Base-by-base conservation (phyloP, 768 basidiomycete genomes). In the Termitomyces sp. region DNA sequence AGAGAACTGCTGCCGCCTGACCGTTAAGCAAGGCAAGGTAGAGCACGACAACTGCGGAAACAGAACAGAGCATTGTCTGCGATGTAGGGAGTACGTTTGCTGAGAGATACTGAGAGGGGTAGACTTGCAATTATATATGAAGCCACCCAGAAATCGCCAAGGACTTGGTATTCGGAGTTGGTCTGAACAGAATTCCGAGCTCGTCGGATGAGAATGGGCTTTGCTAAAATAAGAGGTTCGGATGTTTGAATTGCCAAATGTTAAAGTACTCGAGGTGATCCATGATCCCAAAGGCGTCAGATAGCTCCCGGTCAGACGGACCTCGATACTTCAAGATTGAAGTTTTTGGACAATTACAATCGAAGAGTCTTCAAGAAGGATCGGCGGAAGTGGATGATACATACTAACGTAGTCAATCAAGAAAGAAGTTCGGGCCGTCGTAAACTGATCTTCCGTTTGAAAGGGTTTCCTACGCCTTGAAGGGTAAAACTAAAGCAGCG, bases 1-100 rank as follows among this genome's bases (percentile, higher is more conserved):
- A 62, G 55, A 22, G 40, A 11, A 62, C 49, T 20, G 61, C 61
- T 2, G 33, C 49, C 26, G 46, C 47, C 44, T 49, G 53, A 2
- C 48, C 14, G 22, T 30, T 40, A 32, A 53, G 24, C 45, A 58
- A 46, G 14, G 52, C 33, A 41, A 59, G 28, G 45, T 50, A 50
- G 5, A 62, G 46, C 41, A 32, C 35, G 20, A 35, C 32, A 26
- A 41, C 20, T 35, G 43, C 2, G 8, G 55, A 56, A n/a, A 54
- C 8, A 20, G 54, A 54, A 38, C 58, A 58, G 28, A 45, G 16
- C 61, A 62, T 59, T 5, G 35, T 26, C 18, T 30, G 11, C 11
- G n/a, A 13, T 36, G 20, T 9, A 13, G 45, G 18, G 30, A 13
- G 38, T 24, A 20, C 18, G 24, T 32, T 38, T 5, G 33, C 5